Percentiles rank a stretch among this genome's conserved stretches.
Conservation (phyloP, 129 eudicot species). For the Centella asiatica region DNA sequence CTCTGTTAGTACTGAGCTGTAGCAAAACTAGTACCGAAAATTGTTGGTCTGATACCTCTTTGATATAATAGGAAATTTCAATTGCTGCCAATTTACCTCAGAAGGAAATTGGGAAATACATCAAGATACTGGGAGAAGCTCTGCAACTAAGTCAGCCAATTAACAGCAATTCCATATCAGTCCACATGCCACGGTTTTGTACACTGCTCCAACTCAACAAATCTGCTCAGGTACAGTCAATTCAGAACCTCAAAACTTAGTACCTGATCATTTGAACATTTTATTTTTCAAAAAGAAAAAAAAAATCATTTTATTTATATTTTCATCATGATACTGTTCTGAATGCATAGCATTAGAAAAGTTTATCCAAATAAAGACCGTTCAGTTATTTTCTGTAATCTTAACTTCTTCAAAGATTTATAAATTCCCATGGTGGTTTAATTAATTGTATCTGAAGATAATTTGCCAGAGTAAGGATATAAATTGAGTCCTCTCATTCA, state of each 20-base stretch:
- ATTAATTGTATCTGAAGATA: too few relatives aligned
- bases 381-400: neutral
- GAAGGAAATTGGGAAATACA: conserved; percentile 97
- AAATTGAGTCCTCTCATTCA: neutral
- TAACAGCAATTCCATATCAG: conserved; percentile 97
- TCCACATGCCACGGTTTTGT: conserved; percentile 98
- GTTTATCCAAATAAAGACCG: neutral
- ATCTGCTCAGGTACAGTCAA: conserved; percentile 78
- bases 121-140: conserved; percentile 98
- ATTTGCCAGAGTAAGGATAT: too few relatives aligned
- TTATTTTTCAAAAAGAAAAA: too few relatives aligned
- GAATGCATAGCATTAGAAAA: neutral
- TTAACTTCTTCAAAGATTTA: neutral
- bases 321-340: neutral
- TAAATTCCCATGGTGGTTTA: neutral
- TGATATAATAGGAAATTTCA: conserved; percentile 71
- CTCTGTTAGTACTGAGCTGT: neutral
- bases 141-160: conserved; percentile 93
- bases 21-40: conserved; percentile 5
- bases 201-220: conserved; percentile 97
- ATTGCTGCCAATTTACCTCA: conserved; percentile 95
- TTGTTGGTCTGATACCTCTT: conserved; percentile 1
- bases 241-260: neutral
- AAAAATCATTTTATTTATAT: neutral
- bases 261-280: conserved; percentile 1